phyloP scores from a whole-genome alignment of 176 grass and related monocot genomes.

The Pharus latifolius region DNA sequence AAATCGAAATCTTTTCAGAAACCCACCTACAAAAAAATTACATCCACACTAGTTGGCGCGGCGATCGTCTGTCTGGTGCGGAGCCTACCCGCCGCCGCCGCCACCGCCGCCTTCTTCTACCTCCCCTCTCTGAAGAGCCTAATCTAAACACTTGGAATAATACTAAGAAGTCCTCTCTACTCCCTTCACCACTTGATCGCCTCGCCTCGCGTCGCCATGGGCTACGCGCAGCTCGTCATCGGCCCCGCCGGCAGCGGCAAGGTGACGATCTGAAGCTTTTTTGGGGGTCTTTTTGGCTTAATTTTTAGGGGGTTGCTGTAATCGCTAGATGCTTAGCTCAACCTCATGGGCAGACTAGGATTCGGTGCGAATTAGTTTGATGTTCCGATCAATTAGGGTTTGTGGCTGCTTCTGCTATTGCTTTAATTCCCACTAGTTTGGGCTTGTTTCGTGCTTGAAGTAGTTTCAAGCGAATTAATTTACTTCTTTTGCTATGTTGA shows the following conservation, averaged over 20 bases:
- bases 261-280: constrained; percentile 38
- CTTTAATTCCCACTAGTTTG: not conserved
- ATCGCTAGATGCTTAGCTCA: not conserved
- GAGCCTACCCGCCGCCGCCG: constrained; percentile 46
- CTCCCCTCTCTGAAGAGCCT: not conserved
- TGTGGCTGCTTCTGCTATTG: not conserved
- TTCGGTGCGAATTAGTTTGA: not conserved
- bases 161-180: no score
- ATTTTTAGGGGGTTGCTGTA: not conserved
- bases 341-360: not conserved
- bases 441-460: not conserved
- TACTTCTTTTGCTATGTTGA: no score
- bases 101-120: constrained; percentile 15
- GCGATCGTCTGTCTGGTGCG: no score
- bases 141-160: no score
- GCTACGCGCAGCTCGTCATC: constrained; percentile 92
- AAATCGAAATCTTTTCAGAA: no score
- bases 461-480: not conserved
- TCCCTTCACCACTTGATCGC: not conserved
- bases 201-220: constrained; percentile 33
- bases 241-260: constrained; percentile 93
- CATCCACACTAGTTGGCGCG: no score
- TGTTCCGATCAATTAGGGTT: not conserved
- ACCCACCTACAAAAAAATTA: no score
- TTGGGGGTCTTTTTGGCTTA: not conserved